Base-by-base conservation (phyloP, 2,329 filamentous ascomycete genomes). In the Rosellinia necatrix region DNA sequence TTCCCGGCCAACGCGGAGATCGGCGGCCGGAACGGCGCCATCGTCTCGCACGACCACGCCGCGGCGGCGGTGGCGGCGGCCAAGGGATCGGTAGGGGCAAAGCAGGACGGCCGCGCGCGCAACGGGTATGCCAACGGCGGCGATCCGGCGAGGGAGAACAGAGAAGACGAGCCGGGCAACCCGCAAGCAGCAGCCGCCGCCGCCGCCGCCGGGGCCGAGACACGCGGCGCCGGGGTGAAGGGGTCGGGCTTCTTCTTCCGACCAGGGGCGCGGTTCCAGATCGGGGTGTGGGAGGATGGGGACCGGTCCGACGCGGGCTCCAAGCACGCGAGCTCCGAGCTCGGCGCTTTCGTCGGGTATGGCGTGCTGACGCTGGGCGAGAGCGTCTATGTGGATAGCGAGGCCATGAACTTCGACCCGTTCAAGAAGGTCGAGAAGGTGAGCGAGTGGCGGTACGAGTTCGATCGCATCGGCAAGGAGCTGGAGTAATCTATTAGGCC, bases 191-290 rank as follows among this genome's bases (percentile, higher is more conserved):
- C n/a, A 24, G 35, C 40, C n/a, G 41, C 19, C 2, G 48, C 35
- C 4, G 41, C 62, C 3, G 49, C 62, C 2, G 62, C 32, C 10
- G 64, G 59, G n/a, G n/a, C n/a, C 24, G 59, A 60, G 59, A 67
- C 61, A 2, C 61, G 60, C 21, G 65, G 58, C 22, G 62, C 62
- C 17, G 48, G 53, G 2, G 29, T 35, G 34, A 62, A 59, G 1
- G 53, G 61, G 1, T 64, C 60, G 0, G 46, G 48, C 3, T 74
- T 74, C 64, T 73, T 73, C 63, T 74, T 74, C 62, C 62, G 62
- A 0, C 62, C 61, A 0, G 67, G 67, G 0, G 61, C 61, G 7
- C 55, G 56, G 13, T 71, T 73, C 56, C 48, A 64, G 10, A 65
- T 70, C 17, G 65, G 64, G 1, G 63, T 74, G 2, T 72, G 66